Percentiles rank a stretch among this genome's conserved stretches.
These are phyloP conservation scores for Lanmaoa rubissima DNA, from an alignment of 768 basidiomycete species.

Conservation along the genomic window DNA sequence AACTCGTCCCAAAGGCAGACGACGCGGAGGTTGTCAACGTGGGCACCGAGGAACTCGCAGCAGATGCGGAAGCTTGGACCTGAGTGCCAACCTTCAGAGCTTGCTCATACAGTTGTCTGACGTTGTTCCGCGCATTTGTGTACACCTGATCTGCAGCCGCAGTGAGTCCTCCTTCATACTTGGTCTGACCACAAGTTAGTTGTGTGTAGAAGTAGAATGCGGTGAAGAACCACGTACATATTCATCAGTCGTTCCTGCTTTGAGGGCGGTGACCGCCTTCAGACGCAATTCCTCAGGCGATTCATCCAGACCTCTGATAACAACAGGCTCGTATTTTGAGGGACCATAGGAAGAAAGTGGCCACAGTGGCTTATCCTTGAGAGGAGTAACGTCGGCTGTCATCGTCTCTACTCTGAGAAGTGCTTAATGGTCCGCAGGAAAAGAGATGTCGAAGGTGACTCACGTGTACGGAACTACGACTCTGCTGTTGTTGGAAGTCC, in stretches of 20 bases:
- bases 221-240: constrained; percentile 54
- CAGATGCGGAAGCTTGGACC: constrained; percentile 6
- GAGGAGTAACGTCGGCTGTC: constrained; percentile 55
- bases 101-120: constrained; percentile 49
- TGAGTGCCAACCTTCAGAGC: constrained; percentile 44
- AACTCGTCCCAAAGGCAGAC: constrained; percentile 41
- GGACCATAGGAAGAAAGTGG: constrained; percentile 77
- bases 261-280: constrained; percentile 55
- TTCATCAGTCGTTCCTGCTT: constrained; percentile 53
- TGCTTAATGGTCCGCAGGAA: neutral
- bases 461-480: constrained; percentile 40
- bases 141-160: constrained; percentile 50
- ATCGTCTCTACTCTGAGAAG: constrained; percentile 57
- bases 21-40: constrained; percentile 27
- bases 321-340: constrained; percentile 66
- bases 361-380: constrained; percentile 72
- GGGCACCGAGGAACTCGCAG: constrained; percentile 17
- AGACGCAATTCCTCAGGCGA: constrained; percentile 78
- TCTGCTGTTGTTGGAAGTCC: constrained; percentile 35
- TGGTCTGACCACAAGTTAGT: constrained; percentile 35
- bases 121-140: constrained; percentile 48
- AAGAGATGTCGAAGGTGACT: constrained; percentile 4
- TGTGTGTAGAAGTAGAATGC: neutral
- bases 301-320: constrained; percentile 67
- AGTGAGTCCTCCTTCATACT: constrained; percentile 59